phyloP scores from a whole-genome alignment of 768 basidiomycete genomes.

The Mycena galericulata region DNA sequence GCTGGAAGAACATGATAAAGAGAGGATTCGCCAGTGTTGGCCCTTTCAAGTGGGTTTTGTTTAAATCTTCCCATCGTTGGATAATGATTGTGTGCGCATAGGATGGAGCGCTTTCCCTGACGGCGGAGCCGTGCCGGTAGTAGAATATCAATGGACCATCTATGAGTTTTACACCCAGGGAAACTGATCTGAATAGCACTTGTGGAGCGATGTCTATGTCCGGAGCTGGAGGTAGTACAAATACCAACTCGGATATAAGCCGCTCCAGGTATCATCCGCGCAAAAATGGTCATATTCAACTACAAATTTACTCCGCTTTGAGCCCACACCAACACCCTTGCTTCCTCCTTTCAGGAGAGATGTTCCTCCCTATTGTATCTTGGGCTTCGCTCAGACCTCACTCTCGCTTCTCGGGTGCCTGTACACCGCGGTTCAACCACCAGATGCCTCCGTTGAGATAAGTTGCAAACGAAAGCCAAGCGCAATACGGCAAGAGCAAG shows the following conservation, averaged over 20 bases:
- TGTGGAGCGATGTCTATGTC: no score
- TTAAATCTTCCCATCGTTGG: not conserved
- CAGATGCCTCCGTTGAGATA: slow-evolving; percentile 78
- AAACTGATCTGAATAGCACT: no score
- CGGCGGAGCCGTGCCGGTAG: slow-evolving; percentile 2
- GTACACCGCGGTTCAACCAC: slow-evolving; percentile 57
- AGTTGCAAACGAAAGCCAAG: slow-evolving; percentile 73
- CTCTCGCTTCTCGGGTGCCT: not conserved
- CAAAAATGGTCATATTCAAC: no score
- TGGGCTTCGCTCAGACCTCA: not conserved
- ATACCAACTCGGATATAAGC: no score
- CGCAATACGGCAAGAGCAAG: slow-evolving; percentile 73
- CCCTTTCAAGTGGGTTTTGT: not conserved
- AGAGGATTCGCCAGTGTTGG: slow-evolving; percentile 6
- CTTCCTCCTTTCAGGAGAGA: no score
- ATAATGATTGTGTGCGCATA: not conserved
- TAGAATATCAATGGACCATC: no score
- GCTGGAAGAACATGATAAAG: not conserved
- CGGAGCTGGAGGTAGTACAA: no score
- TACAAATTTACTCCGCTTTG: no score
- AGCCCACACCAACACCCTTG: no score
- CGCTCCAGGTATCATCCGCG: no score
- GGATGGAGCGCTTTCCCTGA: slow-evolving; percentile 1
- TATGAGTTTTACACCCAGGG: no score
- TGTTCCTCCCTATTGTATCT: not conserved